phyloP scores from a whole-genome alignment of 495 filamentous ascomycete species.

The Aspergillus steynii region DNA sequence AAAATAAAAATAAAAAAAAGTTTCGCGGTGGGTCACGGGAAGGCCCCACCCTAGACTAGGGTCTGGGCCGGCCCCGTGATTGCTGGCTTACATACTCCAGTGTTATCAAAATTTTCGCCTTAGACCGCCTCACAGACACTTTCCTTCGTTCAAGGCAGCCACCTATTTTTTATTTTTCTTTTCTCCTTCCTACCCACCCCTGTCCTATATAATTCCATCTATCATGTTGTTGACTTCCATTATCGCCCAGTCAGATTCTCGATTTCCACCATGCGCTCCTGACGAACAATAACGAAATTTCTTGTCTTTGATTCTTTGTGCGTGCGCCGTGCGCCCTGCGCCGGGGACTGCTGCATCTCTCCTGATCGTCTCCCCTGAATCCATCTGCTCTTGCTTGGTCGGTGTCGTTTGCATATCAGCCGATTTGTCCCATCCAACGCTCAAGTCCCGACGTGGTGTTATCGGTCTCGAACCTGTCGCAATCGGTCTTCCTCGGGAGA shows the following conservation, averaged over 20 bases:
- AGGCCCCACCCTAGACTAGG: not conserved
- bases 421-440: not conserved
- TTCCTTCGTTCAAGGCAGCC: not conserved
- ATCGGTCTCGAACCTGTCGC: not conserved
- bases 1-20: not conserved
- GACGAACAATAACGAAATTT: not conserved
- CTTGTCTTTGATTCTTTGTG: not conserved
- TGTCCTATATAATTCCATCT: not conserved
- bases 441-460: not conserved
- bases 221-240: not conserved
- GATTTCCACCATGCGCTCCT: not conserved
- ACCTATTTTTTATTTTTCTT: not conserved
- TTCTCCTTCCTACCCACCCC: not conserved
- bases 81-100: not conserved
- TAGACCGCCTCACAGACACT: not conserved
- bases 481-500: not conserved
- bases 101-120: not conserved
- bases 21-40: not conserved
- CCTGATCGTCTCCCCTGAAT: not conserved
- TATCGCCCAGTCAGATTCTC: not conserved
- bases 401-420: not conserved
- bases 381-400: not conserved
- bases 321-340: not conserved
- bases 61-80: not conserved
- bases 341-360: not conserved